A percentile compares a stretch with the other conserved stretches of the same genome.
Conservation (phyloP, 2,329 filamentous ascomycete species). For the Aspergillus latus region DNA sequence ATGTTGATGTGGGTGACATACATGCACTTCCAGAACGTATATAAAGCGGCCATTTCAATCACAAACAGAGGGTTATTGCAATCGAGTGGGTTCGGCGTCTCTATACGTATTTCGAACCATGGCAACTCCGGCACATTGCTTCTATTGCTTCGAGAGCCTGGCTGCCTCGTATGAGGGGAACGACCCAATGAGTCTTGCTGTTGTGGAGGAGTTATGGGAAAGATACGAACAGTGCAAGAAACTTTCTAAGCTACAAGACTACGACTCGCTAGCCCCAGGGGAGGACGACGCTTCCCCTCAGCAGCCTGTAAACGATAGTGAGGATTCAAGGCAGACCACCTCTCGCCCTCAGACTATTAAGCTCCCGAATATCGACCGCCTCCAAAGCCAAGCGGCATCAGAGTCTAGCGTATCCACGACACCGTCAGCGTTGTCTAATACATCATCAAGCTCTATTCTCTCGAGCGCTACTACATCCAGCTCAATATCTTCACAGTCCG, state of each 20-base stretch:
- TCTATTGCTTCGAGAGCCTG: constrained; percentile 89
- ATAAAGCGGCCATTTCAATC: background rate
- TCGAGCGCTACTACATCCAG: constrained; percentile 47
- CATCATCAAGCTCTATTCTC: constrained; percentile 47
- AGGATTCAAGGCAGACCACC: constrained; percentile 9
- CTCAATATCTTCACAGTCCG: constrained; percentile 39
- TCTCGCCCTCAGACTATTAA: constrained; percentile 27
- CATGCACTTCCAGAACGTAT: background rate
- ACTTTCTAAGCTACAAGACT: constrained; percentile 35
- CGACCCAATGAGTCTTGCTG: constrained; percentile 63
- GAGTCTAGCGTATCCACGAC: constrained; percentile 41
- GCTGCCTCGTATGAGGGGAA: constrained; percentile 71
- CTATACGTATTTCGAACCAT: constrained; percentile 51
- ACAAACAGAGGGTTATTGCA: background rate
- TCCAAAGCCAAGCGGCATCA: constrained; percentile 37
- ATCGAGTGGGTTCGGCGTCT: background rate
- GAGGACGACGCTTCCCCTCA: constrained; percentile 15
- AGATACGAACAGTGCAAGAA: constrained; percentile 48
- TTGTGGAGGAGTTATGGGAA: constrained; percentile 70
- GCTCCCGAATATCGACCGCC: constrained; percentile 34
- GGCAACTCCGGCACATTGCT: constrained; percentile 83
- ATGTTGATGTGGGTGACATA: constrained; percentile 5
- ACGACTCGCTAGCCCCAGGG: constrained; percentile 19
- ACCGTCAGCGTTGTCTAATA: constrained; percentile 48
- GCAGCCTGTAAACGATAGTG: constrained; percentile 24